Percentiles rank a stretch among this genome's conserved stretches.
Conservation (phyloP, 2,329 filamentous ascomycete genomes). For the Ophiostoma tasmaniense region DNA sequence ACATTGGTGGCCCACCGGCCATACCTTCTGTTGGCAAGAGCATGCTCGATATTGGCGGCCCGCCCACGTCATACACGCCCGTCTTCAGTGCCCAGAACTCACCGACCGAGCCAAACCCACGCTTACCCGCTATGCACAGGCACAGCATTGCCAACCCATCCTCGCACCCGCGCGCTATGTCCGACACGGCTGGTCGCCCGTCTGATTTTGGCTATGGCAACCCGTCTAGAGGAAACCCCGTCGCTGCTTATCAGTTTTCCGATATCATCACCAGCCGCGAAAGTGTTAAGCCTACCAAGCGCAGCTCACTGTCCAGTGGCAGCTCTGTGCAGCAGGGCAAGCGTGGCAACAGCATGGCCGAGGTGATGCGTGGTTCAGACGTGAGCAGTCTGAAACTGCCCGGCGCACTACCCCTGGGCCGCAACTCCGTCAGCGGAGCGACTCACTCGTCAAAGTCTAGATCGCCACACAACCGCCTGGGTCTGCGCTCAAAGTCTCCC, state of each 20-base stretch:
- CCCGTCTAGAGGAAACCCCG: conserved; percentile 32
- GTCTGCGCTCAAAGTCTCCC: conserved; percentile 42
- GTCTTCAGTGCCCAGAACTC: conserved; percentile 39
- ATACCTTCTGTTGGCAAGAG: conserved; percentile 35
- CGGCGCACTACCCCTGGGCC: conserved; percentile 28
- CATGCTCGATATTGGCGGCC: conserved; percentile 43
- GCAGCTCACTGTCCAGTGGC: conserved; percentile 27
- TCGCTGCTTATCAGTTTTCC: conserved; percentile 52
- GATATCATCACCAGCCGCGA: conserved; percentile 46
- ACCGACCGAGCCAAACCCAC: conserved; percentile 35
- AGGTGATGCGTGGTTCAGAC: conserved; percentile 46
- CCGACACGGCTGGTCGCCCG: conserved; percentile 38
- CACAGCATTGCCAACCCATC: conserved; percentile 18
- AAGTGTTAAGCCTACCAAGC: conserved; percentile 40
- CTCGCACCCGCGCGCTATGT: conserved; percentile 43
- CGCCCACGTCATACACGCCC: conserved; percentile 23
- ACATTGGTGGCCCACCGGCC: conserved; percentile 40
- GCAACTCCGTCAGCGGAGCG: conserved; percentile 32
- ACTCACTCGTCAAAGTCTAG: conserved; percentile 36
- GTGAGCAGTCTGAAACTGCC: conserved; percentile 42
- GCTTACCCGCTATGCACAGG: conserved; percentile 20
- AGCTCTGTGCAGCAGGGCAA: conserved; percentile 17
- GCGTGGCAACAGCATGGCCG: conserved; percentile 35
- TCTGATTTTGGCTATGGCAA: conserved; percentile 26
- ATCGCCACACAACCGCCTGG: conserved; percentile 44